Conservation (phyloP, 257 asterid species). For the Leonotis leonurus region DNA sequence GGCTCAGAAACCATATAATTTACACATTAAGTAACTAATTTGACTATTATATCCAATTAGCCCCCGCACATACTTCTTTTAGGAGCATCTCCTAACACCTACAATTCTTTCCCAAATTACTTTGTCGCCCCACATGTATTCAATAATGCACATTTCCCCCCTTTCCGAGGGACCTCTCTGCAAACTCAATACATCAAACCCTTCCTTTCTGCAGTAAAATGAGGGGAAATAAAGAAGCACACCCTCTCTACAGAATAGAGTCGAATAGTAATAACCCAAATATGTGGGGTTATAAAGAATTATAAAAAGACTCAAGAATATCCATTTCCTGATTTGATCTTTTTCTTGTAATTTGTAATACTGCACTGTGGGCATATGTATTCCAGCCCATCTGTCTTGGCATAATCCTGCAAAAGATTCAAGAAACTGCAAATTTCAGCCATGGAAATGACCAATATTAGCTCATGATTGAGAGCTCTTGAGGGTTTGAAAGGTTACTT, state of each 20-base stretch:
- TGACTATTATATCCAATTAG: conserved; percentile 21
- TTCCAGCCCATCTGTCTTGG: conserved; percentile 98
- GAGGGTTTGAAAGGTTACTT: conserved; percentile 40
- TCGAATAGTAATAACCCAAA: conserved; percentile 9
- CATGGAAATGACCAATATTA: not conserved
- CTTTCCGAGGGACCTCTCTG: conserved; percentile 9
- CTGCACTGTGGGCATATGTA: conserved; percentile 99
- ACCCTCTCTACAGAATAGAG: not conserved
- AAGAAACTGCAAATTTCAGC: not conserved
- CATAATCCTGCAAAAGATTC: conserved; percentile 65
- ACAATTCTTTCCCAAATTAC: conserved; percentile 14
- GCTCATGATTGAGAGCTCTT: not conserved
- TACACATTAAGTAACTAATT: conserved; percentile 28
- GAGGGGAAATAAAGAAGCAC: not conserved
- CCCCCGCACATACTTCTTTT: conserved; percentile 16
- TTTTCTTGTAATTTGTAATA: conserved; percentile 75
- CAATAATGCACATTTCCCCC: conserved; percentile 11
- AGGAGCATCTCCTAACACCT: conserved; percentile 27
- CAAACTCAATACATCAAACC: not conserved
- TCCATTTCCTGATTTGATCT: conserved; percentile 63
- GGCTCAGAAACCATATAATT: conserved; percentile 24
- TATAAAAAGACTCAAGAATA: conserved; percentile 36
- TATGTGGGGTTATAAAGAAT: conserved; percentile 14
- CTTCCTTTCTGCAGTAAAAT: not conserved
- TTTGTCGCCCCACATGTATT: conserved; percentile 11